Evolutionary conservation across 345 rosid genomes (phyloP), one percentile per base, ranked within the genome.

Genomic region (Pistacia vera): DNA sequence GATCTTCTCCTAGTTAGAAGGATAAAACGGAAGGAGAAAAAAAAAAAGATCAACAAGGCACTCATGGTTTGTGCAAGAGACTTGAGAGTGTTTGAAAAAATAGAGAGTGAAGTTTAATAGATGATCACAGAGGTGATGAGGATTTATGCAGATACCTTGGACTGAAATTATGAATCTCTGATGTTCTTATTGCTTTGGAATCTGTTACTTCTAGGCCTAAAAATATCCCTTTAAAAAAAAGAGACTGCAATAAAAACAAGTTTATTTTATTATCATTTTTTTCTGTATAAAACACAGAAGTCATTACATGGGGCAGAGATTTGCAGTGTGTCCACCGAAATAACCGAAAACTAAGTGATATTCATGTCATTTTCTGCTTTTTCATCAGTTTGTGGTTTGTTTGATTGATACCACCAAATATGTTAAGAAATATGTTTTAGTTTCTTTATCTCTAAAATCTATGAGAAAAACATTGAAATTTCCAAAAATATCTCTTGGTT

Each of bases 1-100:
- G 79, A 70, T 25, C 49, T 73, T 59, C 72, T 65, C 72, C 62
- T 63, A 14, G 13, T n/a, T n/a, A 30, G 72, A 33, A 80, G 81
- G 56, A 86, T 54, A 63, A 85, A 35, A 5, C 4, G 85, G 81
- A 68, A 83, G 25, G 6, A 81, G 67, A 36, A 83, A 48, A 66
- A 63, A 59, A 80, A 41, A 76, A 80, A 46, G 12, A 35, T 66
- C 35, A 83, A 33, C 35, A 78, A 28, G 57, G 36, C 66, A 38
- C 11, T 65, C 81, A 81, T 79, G 11, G n/a, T 28, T 25, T 16
- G 57, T 16, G 17, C 18, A 54, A 54, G 85, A 5, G 75, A 66
- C 5, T 0, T 22, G n/a, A 49, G 11, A 14, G 1, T 13, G 35
- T 14, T 0, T 51, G 16, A 14, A 51, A 14, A 14, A 51, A 11